Evolutionary conservation across 805 yeast genomes (phyloP).

Genomic region (Wickerhamomyces bisporus): DNA sequence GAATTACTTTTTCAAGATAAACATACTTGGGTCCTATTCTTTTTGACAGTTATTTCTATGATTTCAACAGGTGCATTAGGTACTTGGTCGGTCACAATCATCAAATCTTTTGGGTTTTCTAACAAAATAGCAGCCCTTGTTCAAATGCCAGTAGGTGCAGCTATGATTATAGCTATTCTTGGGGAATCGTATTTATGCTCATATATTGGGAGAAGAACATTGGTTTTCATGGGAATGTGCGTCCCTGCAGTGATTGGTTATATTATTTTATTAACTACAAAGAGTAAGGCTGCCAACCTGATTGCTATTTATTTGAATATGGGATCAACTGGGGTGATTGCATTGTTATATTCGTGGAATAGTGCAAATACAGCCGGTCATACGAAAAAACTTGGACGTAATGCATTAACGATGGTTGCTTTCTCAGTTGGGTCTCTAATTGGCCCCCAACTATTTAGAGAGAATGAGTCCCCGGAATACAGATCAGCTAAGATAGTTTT

Average conservation of each 20-base stretch:
- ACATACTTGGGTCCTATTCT: slow-evolving; percentile 44
- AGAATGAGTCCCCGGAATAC: slow-evolving; percentile 45
- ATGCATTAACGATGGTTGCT: slow-evolving; percentile 51
- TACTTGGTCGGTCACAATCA: slow-evolving; percentile 31
- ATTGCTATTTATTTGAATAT: slow-evolving; percentile 45
- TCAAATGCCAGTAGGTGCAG: slow-evolving; percentile 55
- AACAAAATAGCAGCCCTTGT: slow-evolving; percentile 38
- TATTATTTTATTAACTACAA: slow-evolving; percentile 37
- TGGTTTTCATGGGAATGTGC: slow-evolving; percentile 33
- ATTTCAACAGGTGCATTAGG: slow-evolving; percentile 45
- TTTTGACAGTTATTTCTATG: slow-evolving; percentile 40
- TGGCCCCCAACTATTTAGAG: slow-evolving; percentile 61
- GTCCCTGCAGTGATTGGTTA: slow-evolving; percentile 46
- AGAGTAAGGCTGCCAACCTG: slow-evolving; percentile 40
- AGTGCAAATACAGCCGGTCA: slow-evolving; percentile 59
- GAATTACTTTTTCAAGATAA: slow-evolving; percentile 41
- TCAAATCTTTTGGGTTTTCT: slow-evolving; percentile 42
- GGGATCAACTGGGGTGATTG: slow-evolving; percentile 53
- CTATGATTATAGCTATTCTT: slow-evolving; percentile 37
- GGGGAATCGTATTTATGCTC: slow-evolving; percentile 34
- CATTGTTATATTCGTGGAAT: slow-evolving; percentile 57
- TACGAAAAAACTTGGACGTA: slow-evolving; percentile 50
- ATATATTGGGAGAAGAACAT: slow-evolving; percentile 30
- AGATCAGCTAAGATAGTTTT: slow-evolving; percentile 54
- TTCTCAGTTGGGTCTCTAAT: slow-evolving; percentile 54